Conservation (phyloP, 208 protist genomes). For the Trypanosoma vivax region DNA sequence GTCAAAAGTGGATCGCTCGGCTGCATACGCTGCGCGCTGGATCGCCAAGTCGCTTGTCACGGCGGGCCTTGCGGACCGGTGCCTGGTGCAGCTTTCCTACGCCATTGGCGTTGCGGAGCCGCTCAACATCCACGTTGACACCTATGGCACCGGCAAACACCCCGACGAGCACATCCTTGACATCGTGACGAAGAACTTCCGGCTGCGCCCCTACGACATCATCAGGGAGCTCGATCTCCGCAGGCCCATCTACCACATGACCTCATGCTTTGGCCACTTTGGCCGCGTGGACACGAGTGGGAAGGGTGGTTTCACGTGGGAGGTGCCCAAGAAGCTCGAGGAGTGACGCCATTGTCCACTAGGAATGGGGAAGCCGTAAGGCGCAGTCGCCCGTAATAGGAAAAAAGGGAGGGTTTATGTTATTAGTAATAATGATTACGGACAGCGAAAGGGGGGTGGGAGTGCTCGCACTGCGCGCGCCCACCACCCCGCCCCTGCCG, state of each 20-base stretch:
- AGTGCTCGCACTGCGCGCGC: too few relatives aligned
- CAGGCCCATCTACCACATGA: neutral
- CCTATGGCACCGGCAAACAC: neutral
- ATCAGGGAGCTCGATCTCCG: neutral
- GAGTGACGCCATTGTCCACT: neutral
- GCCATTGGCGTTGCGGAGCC: neutral
- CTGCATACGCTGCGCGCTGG: neutral
- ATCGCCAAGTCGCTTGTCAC: neutral
- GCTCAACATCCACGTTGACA: neutral
- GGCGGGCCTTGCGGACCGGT: neutral
- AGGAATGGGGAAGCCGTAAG: neutral
- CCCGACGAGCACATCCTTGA: neutral
- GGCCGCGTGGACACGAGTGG: neutral
- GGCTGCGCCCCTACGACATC: neutral
- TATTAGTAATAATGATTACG: too few relatives aligned
- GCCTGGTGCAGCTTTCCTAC: neutral
- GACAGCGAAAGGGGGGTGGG: too few relatives aligned
- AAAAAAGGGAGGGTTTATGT: too few relatives aligned
- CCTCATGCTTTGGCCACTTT: neutral
- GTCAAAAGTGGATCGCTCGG: neutral
- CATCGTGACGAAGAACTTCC: neutral
- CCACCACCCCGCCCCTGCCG: too few relatives aligned
- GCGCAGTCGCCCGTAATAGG: too few relatives aligned
- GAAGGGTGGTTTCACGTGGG: neutral
- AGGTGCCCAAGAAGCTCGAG: neutral